Base-by-base conservation (phyloP, 2,329 filamentous ascomycete species). In the Fusarium oxysporum region DNA sequence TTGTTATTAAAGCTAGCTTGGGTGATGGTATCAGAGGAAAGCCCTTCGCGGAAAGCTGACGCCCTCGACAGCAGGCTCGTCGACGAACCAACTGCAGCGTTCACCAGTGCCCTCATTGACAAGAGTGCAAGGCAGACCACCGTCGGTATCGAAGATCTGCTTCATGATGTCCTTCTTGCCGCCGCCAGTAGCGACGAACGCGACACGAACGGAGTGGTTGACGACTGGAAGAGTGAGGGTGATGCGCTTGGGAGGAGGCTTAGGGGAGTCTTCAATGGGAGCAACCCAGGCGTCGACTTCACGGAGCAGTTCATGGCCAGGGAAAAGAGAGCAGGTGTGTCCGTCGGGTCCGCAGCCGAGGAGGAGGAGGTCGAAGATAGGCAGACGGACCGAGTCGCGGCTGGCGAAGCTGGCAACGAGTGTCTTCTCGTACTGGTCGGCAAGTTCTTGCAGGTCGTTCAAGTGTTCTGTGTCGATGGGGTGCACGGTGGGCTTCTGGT, bases 281-380 rank as follows among this genome's bases (percentile, higher is more conserved):
- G 95, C 92, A 47, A 98, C 94, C 96, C 96, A 99, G 60, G 96
- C 94, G 78, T 91, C 92, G 40, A 90, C 90, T 85, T 98, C 96
- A 73, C 95, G 91, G 75, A 98, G 88, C 60, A 98, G 88, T 65
- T 92, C 89, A 81, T 98, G 96, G 62, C 92, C 92, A 9, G 96
- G 96, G 87, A 99, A 99, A 58, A 99, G 87, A 77, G 93, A 96
- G 91, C 96, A 98, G 38, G 96, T 98, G 85, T 99, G 96, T 58
- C 96, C 96, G 82, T 98, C 96, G 19, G 96, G 96, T 0, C 96
- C 96, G 81, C 94, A 97, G 78, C 96, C 96, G 45, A 99, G 91
- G 45, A 99, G 90, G 62, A 99, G 87, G 59, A 99, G 89, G 82
- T 99, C 96, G 82, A 98, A 99, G 79, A 97, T 93, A 76, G 96